Evolutionary conservation across 352 stramenopile species (phyloP).

Genomic region (Pythium aquatile): DNA sequence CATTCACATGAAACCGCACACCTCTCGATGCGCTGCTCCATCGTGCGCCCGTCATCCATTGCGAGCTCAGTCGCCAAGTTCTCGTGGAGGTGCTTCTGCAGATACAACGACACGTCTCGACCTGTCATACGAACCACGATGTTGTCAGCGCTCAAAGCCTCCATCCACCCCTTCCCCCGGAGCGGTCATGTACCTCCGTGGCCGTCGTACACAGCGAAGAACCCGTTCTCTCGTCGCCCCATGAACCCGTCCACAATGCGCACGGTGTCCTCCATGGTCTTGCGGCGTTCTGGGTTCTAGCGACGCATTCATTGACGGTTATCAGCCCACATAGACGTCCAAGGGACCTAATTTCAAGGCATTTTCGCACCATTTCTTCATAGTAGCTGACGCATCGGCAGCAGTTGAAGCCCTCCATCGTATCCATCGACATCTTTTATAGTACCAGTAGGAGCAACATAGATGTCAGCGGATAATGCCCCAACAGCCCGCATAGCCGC

Average conservation of each 20-base stretch:
- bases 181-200: constrained; percentile 49
- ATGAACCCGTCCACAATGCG: constrained; percentile 73
- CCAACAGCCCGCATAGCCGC: not conserved
- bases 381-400: constrained; percentile 68
- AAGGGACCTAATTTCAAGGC: no score
- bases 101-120: constrained; percentile 60
- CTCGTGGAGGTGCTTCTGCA: constrained; percentile 66
- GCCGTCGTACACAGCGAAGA: constrained; percentile 77
- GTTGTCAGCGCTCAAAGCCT: not conserved
- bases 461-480: no score
- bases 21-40: constrained; percentile 65
- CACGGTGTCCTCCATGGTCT: constrained; percentile 84
- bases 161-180: no score
- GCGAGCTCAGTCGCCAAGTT: constrained; percentile 56
- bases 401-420: constrained; percentile 39
- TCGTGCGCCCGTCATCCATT: constrained; percentile 34
- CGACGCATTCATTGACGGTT: not conserved
- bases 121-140: constrained; percentile 29
- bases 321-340: no score
- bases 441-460: not conserved
- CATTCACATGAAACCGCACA: no score
- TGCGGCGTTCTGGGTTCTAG: constrained; percentile 69
- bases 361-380: constrained; percentile 66
- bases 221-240: constrained; percentile 50
- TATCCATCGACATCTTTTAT: constrained; percentile 7